A percentile compares a stretch with the other conserved stretches of the same genome.
Conservation (phyloP, 139 green algal genomes). For the Picochlorum sp. region DNA sequence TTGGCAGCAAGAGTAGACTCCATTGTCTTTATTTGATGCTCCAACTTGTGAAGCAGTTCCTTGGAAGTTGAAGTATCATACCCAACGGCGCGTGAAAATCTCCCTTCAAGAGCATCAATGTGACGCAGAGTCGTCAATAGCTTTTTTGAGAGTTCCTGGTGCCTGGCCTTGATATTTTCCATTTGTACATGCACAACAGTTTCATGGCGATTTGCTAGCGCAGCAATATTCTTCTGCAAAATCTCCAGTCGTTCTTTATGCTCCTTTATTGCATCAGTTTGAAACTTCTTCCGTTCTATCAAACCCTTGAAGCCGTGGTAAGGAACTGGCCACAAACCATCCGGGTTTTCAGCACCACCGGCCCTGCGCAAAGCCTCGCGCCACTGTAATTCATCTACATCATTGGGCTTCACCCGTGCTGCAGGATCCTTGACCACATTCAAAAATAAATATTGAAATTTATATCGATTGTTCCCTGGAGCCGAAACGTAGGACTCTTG, state of each 20-base stretch:
- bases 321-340: conserved; percentile 59
- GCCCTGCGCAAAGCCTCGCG: conserved; percentile 48
- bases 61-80: neutral
- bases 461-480: conserved; percentile 21
- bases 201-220: conserved; percentile 19
- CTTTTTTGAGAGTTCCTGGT: conserved; percentile 18
- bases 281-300: conserved; percentile 22
- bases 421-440: conserved; percentile 53
- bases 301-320: conserved; percentile 57
- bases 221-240: conserved; percentile 8
- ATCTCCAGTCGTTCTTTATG: conserved; percentile 22
- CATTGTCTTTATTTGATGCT: conserved; percentile 6
- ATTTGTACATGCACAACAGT: conserved; percentile 17
- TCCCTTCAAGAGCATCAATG: conserved; percentile 31
- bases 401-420: conserved; percentile 39
- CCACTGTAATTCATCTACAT: conserved; percentile 64
- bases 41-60: conserved; percentile 7
- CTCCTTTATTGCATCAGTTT: conserved; percentile 32
- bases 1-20: conserved; percentile 15
- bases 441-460: conserved; percentile 59
- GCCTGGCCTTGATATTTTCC: conserved; percentile 12
- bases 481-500: conserved; percentile 19
- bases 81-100: conserved; percentile 26
- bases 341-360: conserved; percentile 40
- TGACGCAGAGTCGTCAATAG: conserved; percentile 15